A percentile compares a stretch with the other conserved stretches of the same genome.
Conservation (phyloP, 129 eudicot genomes). For the Ambrosia artemisiifolia region DNA sequence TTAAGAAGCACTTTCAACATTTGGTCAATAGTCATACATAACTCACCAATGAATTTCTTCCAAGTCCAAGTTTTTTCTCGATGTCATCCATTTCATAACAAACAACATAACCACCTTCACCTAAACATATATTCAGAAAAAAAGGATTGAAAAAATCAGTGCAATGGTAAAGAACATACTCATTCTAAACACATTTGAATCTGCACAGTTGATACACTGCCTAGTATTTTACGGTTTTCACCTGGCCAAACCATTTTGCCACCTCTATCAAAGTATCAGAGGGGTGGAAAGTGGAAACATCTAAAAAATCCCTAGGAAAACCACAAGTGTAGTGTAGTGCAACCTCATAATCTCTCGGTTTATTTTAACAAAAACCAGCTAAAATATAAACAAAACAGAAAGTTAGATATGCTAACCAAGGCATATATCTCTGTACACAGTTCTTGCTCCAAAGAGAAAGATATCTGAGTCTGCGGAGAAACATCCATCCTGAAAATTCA, state of each 20-base stretch:
- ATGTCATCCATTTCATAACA: conserved; percentile 97
- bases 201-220: not conserved
- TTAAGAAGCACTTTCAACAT: not conserved
- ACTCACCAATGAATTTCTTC: conserved; percentile 91
- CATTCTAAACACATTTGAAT: not conserved
- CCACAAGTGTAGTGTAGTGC: too few relatives aligned
- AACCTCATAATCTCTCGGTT: too few relatives aligned
- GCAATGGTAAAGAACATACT: conserved; percentile 8
- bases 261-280: too few relatives aligned
- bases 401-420: conserved; percentile 52
- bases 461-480: conserved; percentile 92
- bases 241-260: too few relatives aligned
- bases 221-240: too few relatives aligned
- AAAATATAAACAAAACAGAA: conserved; percentile 10
- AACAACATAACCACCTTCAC: conserved; percentile 93
- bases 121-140: conserved; percentile 30
- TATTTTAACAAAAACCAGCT: too few relatives aligned
- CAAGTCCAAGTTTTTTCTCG: conserved; percentile 87
- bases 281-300: too few relatives aligned
- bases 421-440: conserved; percentile 93
- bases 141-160: not conserved
- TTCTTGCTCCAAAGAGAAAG: conserved; percentile 96
- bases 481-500: conserved; percentile 80
- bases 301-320: too few relatives aligned
- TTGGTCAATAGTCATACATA: not conserved